Evolutionary conservation across 768 basidiomycete species (phyloP).

Genomic region (Hygrocybe punicea): DNA sequence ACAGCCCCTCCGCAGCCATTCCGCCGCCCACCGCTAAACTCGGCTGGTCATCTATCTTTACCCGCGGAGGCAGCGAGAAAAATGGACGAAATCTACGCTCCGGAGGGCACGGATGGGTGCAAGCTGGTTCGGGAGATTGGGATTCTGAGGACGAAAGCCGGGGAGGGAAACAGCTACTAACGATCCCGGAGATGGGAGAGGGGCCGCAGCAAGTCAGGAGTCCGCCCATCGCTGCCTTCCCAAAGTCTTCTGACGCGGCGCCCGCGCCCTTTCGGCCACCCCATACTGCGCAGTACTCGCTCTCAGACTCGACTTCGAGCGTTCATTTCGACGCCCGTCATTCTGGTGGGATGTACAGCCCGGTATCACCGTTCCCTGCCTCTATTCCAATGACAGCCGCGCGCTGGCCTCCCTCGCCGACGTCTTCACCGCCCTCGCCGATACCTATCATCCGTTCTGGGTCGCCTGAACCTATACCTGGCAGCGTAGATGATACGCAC

Average conservation of each 20-base stretch:
- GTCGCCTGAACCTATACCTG: not conserved
- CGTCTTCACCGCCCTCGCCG: not conserved
- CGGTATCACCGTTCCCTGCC: not conserved
- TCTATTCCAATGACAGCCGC: not conserved
- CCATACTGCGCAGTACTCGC: not conserved
- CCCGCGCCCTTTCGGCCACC: not conserved
- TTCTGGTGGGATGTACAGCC: not conserved
- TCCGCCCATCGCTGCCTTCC: not conserved
- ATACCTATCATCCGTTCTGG: not conserved
- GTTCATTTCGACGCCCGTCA: not conserved
- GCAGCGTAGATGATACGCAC: not conserved
- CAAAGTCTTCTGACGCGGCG: not conserved
- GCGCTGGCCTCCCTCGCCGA: not conserved
- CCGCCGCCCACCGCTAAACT: not conserved
- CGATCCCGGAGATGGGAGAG: not conserved
- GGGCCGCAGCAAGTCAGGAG: not conserved
- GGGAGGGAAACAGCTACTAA: not conserved
- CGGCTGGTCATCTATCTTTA: not conserved
- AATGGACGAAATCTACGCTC: conserved; percentile 11
- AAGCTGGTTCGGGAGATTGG: conserved; percentile 49
- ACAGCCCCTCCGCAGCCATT: not conserved
- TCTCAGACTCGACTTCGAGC: not conserved
- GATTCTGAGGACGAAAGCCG: conserved; percentile 27
- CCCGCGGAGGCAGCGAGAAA: not conserved
- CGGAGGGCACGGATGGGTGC: conserved; percentile 47